Base-by-base conservation (phyloP, 805 yeast genomes). In the Ogataea degrootiae region DNA sequence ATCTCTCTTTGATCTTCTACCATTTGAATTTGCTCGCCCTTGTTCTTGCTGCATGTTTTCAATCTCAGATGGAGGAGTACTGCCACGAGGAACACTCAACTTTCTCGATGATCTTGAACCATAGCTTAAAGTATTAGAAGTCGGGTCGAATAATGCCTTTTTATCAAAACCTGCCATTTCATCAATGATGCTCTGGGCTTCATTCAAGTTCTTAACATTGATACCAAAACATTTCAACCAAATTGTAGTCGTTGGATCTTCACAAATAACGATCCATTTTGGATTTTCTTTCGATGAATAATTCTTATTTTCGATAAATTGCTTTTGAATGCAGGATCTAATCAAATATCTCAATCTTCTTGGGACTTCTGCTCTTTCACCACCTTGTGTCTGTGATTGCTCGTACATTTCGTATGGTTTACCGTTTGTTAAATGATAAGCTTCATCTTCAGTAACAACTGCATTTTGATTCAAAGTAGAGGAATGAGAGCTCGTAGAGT, bases 241-340 rank as follows among this genome's bases (percentile, higher is more conserved):
- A 39, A 75, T 70, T 47, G 68, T 66, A 15, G 81, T 73, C 4
- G 73, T 69, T 2, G 72, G 58, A 54, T 83, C 87, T 59, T 85
- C 92, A 5, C 87, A 76, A 6, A 84, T 71, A 22, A 83, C 62
- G 22, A 69, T 67, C 90, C 90, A 85, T 17, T 57, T 51, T 37
- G 52, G 50, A 29, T 45, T 57, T 8, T 64, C 64, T 12, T 37
- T n/a, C 1, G 17, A 26, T 2, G 44, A 17, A 4, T 36, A 33
- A 9, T 56, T 53, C 35, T 63, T 66, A 34, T 67, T 67, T 39
- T 75, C 76, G 38, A 75, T 54, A 46, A 67, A 74, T 43, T 72
- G 69, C 59, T 82, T 82, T 50, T 75, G 78, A 34, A 82, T 65
- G 56, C 84, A 79, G 9, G 87, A 74, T 52, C 83, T 73, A 39